Evolutionary conservation across 1,284 basidiomycete species (phyloP), one percentile per base, ranked within the genome.

Genomic region (Mycena citricolor): DNA sequence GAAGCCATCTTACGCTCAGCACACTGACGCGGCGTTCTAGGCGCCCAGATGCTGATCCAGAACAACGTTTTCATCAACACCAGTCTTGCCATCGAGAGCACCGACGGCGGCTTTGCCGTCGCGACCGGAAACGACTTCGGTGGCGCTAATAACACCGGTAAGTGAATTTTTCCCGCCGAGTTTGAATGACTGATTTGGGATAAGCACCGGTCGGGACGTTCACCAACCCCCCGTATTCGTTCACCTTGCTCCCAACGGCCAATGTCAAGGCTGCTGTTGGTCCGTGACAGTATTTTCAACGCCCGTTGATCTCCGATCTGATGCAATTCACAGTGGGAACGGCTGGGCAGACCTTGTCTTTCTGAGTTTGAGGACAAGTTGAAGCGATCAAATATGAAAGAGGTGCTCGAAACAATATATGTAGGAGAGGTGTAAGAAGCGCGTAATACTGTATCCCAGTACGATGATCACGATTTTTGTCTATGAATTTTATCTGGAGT

Each of bases 41-140:
- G 64, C 49, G 71, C 71, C 35, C 67, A 72, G 52, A 65, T 73
- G 42, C 62, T 73, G 12, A 68, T 74, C 36, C 66, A 74, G 57
- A 73, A 73, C 63, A 72, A 71, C 51, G 66, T 73, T 32, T 73
- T 63, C 62, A 63, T 58, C 39, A 63, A 62, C 5, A 41, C 42
- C 20, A 22, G 44, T 57, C 58, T 47, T 57, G 47, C 48, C 1
- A 20, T 50, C 12, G 29, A 36, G 54, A 54, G 60, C 13, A 73
- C 72, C 34, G 68, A 71, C 40, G 64, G 44, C 4, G 72, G 72
- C 16, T 74, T 60, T 44, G 70, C 69, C 46, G 67, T 70, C 33
- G 65, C 68, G 22, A 47, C 44, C 13, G 64, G 61, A 11, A 66
- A 65, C 42, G 62, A 64, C 49, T 66, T 64, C 24, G 61, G 62